Evolutionary conservation across 1,284 basidiomycete species (phyloP), one percentile per base, ranked within the genome.

Genomic region (Peniophora sp.): DNA sequence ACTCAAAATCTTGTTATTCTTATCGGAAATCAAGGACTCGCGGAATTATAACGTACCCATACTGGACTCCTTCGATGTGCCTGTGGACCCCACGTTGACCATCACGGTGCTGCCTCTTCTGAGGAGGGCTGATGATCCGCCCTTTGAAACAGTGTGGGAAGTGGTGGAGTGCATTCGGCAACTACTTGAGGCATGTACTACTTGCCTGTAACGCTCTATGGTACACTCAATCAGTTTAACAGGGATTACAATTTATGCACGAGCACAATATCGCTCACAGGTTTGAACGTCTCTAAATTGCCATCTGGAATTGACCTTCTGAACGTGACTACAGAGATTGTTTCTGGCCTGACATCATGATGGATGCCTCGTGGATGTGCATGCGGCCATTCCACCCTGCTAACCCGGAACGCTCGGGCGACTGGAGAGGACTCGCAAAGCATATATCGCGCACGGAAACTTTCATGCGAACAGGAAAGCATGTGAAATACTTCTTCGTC

Each of bases 171-270:
- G 64, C 42, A 52, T 60, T 15, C 24, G 50, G 2, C 64, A 65
- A 46, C 52, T 68, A 2, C 66, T 73, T 18, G 64, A 72, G 59
- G 72, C 71, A 47, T 10, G 49, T 50, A 14, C 32, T 18, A 20
- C 39, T 24, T 8, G 14, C 5, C 18, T 45, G 8, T 24, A 23
- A 45, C 20, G 39, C 39, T 45, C n/a, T 45, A 8, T 41, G 37
- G n/a, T n/a, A 24, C 12, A 15, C 17, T 43, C 3, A 20, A 8
- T 22, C 6, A 37, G 6, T 1, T 32, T 35, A 18, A 11, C 32
- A 73, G 70, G 70, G 70, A 2, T 43, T 74, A 0, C 58, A 60
- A 47, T 73, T 67, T 48, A 63, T 74, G 57, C 73, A 74, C 51
- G 22, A 62, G 3, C 57, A 68, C 18, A 53, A 63, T 35, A 59